Base-by-base conservation (phyloP, 345 rosid species). In the Noccaea bulbosa region DNA sequence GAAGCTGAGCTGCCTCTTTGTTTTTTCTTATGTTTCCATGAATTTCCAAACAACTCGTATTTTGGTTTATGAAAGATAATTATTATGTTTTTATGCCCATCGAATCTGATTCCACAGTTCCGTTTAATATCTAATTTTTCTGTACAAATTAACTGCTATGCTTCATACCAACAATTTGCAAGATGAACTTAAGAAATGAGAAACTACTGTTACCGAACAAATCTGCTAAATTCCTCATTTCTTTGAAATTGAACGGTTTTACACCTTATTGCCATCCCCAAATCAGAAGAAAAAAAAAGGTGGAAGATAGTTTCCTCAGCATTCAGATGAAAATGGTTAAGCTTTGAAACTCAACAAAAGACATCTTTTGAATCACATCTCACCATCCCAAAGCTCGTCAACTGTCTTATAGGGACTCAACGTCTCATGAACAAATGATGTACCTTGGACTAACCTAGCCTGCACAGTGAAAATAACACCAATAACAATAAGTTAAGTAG, bases 341-440 rank as follows among this genome's bases (percentile, higher is more conserved):
- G 24, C 46, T 45, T 35, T 1, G 11, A 46, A 35, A 20, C 10
- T 41, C 12, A 12, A 22, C 55, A 56, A 14, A 38, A 46, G 15
- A n/a, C 2, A 0, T 43, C 9, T 59, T 70, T 17, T 2, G 34
- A 10, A 15, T 39, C 30, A 82, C 39, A 92, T 73, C 78, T 89
- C 94, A 63, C 92, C 96, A 62, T 92, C 94, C 98, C 94, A 89
- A 8, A 92, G 81, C 30, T 92, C 91, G 67, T 86, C 86, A 20
- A 85, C 46, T 44, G 84, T 81, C 85, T 43, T 88, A 40, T 88
- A 89, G 0, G 79, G 74, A 22, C 96, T 70, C 20, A 62, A 22
- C 1, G 84, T 84, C 76, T 85, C 90, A 46, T 89, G 86, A 24
- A 66, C 83, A 69, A 88, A 88, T 2, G 58, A 51, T 8, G 77